Evolutionary conservation across 495 filamentous ascomycete genomes (phyloP).

Genomic region (Saxophila tyrrhenica): DNA sequence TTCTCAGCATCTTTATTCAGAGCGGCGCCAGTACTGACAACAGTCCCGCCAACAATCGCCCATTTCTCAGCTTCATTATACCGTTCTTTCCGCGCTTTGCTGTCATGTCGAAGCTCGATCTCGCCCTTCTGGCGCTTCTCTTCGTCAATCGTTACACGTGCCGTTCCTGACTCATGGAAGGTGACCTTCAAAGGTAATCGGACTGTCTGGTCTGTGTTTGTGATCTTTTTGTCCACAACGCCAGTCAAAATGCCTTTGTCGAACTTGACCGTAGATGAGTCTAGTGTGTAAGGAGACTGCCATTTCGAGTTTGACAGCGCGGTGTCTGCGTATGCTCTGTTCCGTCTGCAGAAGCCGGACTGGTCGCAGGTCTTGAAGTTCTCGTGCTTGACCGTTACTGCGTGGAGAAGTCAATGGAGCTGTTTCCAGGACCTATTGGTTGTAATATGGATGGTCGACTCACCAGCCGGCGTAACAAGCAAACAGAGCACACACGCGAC

Average conservation of each 20-base stretch:
- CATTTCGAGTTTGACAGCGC: slow-evolving; percentile 55
- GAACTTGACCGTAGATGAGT: slow-evolving; percentile 57
- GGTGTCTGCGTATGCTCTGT: slow-evolving; percentile 76
- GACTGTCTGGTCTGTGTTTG: slow-evolving; percentile 50
- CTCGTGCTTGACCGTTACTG: slow-evolving; percentile 81
- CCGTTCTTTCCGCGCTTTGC: slow-evolving; percentile 75
- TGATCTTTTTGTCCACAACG: slow-evolving; percentile 63
- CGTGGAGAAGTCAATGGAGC: not conserved
- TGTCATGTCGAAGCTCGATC: slow-evolving; percentile 74
- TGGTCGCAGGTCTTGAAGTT: slow-evolving; percentile 94
- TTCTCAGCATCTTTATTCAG: slow-evolving; percentile 46
- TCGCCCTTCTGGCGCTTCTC: slow-evolving; percentile 78
- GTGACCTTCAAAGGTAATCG: slow-evolving; percentile 72
- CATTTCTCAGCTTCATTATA: slow-evolving; percentile 87
- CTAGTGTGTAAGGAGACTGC: slow-evolving; percentile 71
- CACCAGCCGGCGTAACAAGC: slow-evolving; percentile 27
- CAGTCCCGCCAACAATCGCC: slow-evolving; percentile 70
- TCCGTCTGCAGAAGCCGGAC: slow-evolving; percentile 92
- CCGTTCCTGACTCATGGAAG: slow-evolving; percentile 79
- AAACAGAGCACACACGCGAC: slow-evolving; percentile 15
- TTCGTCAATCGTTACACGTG: slow-evolving; percentile 80
- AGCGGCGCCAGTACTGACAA: slow-evolving; percentile 54
- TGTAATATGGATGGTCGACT: too few species aligned
- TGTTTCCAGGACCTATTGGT: too few species aligned
- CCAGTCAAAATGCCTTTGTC: slow-evolving; percentile 70